Base-by-base conservation (phyloP, 805 yeast genomes). In the Peterozyma xylosa region DNA sequence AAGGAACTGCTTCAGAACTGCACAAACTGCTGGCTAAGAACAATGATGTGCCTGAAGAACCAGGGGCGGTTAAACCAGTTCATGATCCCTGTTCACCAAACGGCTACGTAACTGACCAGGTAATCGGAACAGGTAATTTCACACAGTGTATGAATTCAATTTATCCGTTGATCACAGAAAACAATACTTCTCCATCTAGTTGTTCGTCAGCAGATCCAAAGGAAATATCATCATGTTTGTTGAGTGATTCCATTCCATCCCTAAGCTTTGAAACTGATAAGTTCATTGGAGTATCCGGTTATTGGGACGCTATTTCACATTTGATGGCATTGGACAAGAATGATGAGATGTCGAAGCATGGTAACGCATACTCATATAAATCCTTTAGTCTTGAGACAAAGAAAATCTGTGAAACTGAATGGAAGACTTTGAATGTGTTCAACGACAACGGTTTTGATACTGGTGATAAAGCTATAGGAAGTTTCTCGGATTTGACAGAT, bases 231-330 rank as follows among this genome's bases (percentile, higher is more conserved):
- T 64, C 78, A 2, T 80, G 86, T 57, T 57, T 79, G 11, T 55
- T 78, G 36, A 67, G 69, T 39, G 80, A 77, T 49, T 56, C 68
- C 16, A 64, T 76, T 29, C 86, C 86, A 0, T 63, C 74, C 7
- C 73, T 80, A 59, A 79, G 74, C 50, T 77, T 80, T 52, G 73
- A 74, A 39, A 62, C 73, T 32, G 72, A 76, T 49, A 73, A 71
- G 45, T 80, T 81, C 45, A 64, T 77, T 35, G 87, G 86, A 0
- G 82, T 81, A 9, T 77, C 83, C 47, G 86, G 84, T 4, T 79
- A 79, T 54, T 79, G 83, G 80, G 80, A 80, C 51, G 73, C 80
- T 4, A 64, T 80, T 35, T 68, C 71, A n/a, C 65, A 68, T 40
- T 59, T 78, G 34, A 53, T 75, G 33, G 59, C 65, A 10, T 61